These are phyloP conservation scores for Triticum monococcum DNA, from an alignment of 176 grass and related monocot species.

Conservation along the genomic window DNA sequence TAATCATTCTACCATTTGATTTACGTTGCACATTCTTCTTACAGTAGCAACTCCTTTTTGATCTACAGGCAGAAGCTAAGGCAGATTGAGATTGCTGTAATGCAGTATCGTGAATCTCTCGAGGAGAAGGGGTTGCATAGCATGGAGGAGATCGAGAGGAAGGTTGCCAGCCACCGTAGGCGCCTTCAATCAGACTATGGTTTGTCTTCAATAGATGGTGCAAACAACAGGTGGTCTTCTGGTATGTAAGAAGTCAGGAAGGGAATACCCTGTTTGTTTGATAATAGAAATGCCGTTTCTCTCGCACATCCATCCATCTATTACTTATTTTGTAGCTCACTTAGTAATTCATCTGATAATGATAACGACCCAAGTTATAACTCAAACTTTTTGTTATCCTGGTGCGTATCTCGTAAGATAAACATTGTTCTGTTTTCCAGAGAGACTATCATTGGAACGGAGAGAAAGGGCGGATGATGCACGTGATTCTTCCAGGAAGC, in stretches of 20 bases:
- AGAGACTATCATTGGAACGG: constrained; percentile 51
- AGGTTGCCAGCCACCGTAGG: constrained; percentile 63
- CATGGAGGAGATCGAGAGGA: constrained; percentile 85
- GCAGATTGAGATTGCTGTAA: constrained; percentile 82
- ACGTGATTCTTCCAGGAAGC: constrained; percentile 62
- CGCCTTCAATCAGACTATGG: constrained; percentile 84
- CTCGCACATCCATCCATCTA: constrained; percentile 6
- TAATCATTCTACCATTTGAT: constrained; percentile 9
- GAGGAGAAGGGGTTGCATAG: constrained; percentile 81
- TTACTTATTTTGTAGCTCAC: not conserved
- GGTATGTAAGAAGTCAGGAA: constrained; percentile 53
- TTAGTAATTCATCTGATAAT: not conserved
- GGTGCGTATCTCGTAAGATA: not conserved
- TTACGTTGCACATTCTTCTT: not conserved
- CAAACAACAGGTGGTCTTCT: constrained; percentile 56
- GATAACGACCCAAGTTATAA: not conserved
- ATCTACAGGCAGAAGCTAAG: constrained; percentile 83
- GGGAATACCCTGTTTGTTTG: not conserved
- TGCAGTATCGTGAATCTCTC: constrained; percentile 90
- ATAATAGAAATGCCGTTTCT: constrained; percentile 16
- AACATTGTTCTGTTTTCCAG: constrained; percentile 34
- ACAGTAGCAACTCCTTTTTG: constrained; percentile 11
- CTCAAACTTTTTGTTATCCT: not conserved
- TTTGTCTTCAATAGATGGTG: constrained; percentile 67
- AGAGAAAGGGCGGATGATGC: constrained; percentile 61